Percentiles rank a stretch among this genome's conserved stretches.
Evolutionary conservation across 768 basidiomycete species (phyloP).

Genomic region (Lentinus brumalis): DNA sequence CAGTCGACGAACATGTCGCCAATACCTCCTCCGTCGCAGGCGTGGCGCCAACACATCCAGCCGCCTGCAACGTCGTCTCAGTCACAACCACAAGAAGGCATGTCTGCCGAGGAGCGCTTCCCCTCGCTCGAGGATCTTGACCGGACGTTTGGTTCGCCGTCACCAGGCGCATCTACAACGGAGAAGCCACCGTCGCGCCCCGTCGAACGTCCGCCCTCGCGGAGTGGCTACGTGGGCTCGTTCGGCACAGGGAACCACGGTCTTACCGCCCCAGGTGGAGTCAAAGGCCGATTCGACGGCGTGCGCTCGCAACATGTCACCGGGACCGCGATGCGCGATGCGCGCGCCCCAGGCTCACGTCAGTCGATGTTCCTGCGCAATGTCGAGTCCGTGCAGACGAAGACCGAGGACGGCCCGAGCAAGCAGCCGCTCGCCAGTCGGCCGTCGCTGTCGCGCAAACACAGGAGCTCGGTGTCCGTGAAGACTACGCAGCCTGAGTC

Average conservation of each 20-base stretch:
- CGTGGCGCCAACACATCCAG: constrained; percentile 17
- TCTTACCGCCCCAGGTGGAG: constrained; percentile 4
- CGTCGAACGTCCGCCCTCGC: constrained; percentile 17
- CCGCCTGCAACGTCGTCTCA: neutral
- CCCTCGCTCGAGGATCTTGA: constrained; percentile 88
- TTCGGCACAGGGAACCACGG: neutral
- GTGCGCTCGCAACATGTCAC: constrained; percentile 60
- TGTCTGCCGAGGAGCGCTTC: constrained; percentile 71
- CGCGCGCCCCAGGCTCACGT: constrained; percentile 9
- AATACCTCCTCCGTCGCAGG: constrained; percentile 15
- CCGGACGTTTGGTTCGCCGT: constrained; percentile 44
- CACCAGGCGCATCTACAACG: constrained; percentile 8
- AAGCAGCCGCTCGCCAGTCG: constrained; percentile 30
- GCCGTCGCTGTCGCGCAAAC: constrained; percentile 52
- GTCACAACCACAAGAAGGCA: constrained; percentile 33
- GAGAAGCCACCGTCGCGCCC: constrained; percentile 9
- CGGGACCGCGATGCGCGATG: constrained; percentile 52
- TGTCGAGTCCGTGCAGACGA: constrained; percentile 8
- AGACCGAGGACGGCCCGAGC: constrained; percentile 17
- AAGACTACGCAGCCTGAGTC: constrained; percentile 33
- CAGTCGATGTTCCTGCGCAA: constrained; percentile 14
- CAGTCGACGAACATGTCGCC: constrained; percentile 14
- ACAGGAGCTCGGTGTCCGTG: constrained; percentile 48
- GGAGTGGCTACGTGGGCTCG: constrained; percentile 15
- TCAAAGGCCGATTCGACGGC: constrained; percentile 36